Evolutionary conservation across 148 eudicot species (phyloP).

Genomic region (Chenopodium album): DNA sequence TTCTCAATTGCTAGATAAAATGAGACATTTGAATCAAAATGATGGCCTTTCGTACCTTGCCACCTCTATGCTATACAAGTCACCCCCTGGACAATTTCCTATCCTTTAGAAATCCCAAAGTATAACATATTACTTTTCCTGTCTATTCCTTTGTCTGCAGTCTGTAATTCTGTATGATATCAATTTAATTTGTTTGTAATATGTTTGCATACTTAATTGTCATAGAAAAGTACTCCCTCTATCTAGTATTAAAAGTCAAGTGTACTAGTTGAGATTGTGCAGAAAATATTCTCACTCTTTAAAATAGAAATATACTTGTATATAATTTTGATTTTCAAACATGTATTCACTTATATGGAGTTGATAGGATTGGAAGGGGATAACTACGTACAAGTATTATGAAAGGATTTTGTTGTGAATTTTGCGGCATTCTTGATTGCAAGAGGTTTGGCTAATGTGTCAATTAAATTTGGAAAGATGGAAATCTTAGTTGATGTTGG

Average conservation of each 20-base stretch:
- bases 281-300: neutral
- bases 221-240: neutral
- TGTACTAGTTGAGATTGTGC: neutral
- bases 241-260: neutral
- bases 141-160: neutral
- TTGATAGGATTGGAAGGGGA: neutral
- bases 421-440: neutral
- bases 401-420: neutral
- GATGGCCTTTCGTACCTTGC: slow-evolving; percentile 18
- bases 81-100: slow-evolving; percentile 25
- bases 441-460: neutral
- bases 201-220: neutral
- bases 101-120: slow-evolving; percentile 1
- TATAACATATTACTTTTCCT: slow-evolving; percentile 2
- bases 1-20: slow-evolving; percentile 8
- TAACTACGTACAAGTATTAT: neutral
- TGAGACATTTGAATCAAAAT: slow-evolving; percentile 25
- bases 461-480: neutral
- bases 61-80: slow-evolving; percentile 23
- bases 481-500: neutral
- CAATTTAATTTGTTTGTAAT: too few relatives aligned
- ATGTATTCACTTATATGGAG: neutral
- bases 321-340: neutral
- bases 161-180: neutral
- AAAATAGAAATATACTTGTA: neutral